These are phyloP conservation scores for Fonsecaea monophora DNA, from an alignment of 2,329 filamentous ascomycete genomes.

Conservation along the genomic window DNA sequence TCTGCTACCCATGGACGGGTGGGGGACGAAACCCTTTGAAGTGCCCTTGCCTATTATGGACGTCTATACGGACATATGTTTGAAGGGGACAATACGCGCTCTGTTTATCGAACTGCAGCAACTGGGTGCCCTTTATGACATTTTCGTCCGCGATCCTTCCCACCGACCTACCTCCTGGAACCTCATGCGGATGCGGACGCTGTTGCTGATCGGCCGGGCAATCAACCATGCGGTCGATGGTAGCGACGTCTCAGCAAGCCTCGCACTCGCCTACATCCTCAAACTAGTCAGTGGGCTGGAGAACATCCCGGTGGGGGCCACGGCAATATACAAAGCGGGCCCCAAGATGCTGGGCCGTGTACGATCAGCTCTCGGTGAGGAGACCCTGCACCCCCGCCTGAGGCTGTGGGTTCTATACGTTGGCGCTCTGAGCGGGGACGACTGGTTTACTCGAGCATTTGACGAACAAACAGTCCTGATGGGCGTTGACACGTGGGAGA, in stretches of 20 bases:
- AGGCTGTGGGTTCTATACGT: slow-evolving; percentile 14
- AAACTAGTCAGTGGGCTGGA: slow-evolving; percentile 10
- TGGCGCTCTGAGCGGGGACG: slow-evolving; percentile 10
- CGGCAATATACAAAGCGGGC: slow-evolving; percentile 9
- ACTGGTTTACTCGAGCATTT: slow-evolving; percentile 12
- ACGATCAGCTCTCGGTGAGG: slow-evolving; percentile 2
- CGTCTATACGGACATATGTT: slow-evolving; percentile 8
- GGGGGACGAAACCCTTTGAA: slow-evolving; percentile 11
- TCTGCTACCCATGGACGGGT: slow-evolving; percentile 3
- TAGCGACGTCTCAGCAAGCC: slow-evolving; percentile 4
- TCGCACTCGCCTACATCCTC: slow-evolving; percentile 14
- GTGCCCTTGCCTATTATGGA: slow-evolving; percentile 12
- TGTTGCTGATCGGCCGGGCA: slow-evolving; percentile 13
- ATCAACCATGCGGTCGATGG: slow-evolving; percentile 11
- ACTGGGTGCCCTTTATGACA: slow-evolving; percentile 12
- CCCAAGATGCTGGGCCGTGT: slow-evolving; percentile 6
- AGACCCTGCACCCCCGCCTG: neutral
- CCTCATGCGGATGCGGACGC: slow-evolving; percentile 8
- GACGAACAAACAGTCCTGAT: slow-evolving; percentile 13
- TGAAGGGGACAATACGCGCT: slow-evolving; percentile 2
- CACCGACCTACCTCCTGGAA: neutral
- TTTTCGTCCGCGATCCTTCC: slow-evolving; percentile 2
- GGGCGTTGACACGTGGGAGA: slow-evolving; percentile 10
- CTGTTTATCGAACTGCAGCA: slow-evolving; percentile 11
- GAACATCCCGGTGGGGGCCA: slow-evolving; percentile 8